Evolutionary conservation across 352 stramenopile genomes (phyloP), one percentile per base, ranked within the genome.

Genomic region (Ophiocytium majus): DNA sequence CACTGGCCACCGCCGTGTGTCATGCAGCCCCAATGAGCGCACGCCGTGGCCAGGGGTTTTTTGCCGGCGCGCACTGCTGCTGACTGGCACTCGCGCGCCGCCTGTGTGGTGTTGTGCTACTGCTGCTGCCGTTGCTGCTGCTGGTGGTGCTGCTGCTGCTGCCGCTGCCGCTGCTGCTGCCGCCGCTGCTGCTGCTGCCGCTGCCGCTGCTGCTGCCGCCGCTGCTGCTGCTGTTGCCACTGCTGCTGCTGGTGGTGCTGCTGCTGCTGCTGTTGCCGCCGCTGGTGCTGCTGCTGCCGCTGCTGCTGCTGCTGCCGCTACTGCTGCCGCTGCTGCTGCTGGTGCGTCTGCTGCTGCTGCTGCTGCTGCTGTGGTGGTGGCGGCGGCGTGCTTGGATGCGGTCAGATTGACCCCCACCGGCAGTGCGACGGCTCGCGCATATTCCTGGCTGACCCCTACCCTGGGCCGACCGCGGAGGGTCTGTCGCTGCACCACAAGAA

Each of bases 401-500:
- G 14, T 43, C 35, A 78, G 66, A 14, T 78, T 14, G 66, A 78
- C 35, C 66, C 66, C 5, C 5, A 5, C 5, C 66, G 66, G 5
- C 32, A 35, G 35, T 17, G 66, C 33, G 79, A 88, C 31, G 84
- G 80, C 9, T 76, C 36, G 63, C 35, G 57, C 23, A 32, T 88
- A 5, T 31, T 74, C 19, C 80, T 88, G 49, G 33, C 49, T 9
- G 80, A 88, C 19, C 63, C 50, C 28, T 88, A 85, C 82, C 71
- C 66, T 35, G 84, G 71, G 76, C 17, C 63, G 37, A 79, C 84
- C 57, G 80, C 50, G 50, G 80, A 83, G 0, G 50, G 71, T 19
- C 35, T 86, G 33, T 86, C 43, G 35, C 50, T 88, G n/a, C 84
- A 83, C 80, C 79, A 37, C 43, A 88, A 83, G 82, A 78, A 88